Conservation (phyloP, 495 filamentous ascomycete species). For the Penicillium steckii region DNA sequence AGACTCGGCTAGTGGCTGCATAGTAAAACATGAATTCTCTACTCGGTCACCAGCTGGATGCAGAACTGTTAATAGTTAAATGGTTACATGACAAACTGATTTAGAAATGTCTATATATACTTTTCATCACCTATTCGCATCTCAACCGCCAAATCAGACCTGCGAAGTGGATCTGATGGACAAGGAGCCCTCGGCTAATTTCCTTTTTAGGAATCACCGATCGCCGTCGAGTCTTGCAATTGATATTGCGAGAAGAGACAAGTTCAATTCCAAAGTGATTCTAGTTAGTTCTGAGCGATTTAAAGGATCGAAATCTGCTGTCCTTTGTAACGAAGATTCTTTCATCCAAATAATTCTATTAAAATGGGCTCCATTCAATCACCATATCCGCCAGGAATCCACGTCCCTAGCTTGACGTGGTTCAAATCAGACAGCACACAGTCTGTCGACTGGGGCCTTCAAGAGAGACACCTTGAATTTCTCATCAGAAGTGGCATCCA, state of each 20-base stretch:
- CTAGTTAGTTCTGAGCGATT: background rate
- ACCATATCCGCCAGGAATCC: constrained; percentile 31
- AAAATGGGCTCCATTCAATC: constrained; percentile 13
- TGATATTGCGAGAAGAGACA: background rate
- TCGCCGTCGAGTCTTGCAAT: background rate
- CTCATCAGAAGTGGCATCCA: constrained; percentile 33
- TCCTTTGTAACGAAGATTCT: no score
- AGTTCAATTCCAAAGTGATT: no score
- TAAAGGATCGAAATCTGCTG: background rate
- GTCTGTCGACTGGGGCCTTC: constrained; percentile 35
- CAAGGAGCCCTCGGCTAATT: constrained; percentile 3
- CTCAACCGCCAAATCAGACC: background rate
- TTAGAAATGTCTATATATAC: no score
- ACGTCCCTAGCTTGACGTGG: constrained; percentile 35
- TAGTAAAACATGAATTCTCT: no score
- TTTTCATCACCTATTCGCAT: background rate
- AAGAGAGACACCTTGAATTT: constrained; percentile 30
- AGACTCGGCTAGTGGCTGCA: no score
- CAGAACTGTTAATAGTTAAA: no score
- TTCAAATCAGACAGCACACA: constrained; percentile 28
- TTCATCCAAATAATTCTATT: background rate
- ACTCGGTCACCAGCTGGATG: no score
- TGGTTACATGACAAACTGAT: no score
- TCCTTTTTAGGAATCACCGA: constrained; percentile 4
- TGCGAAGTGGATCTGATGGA: background rate